Evolutionary conservation across 345 rosid species (phyloP).

Genomic region (Reutealis trisperma): DNA sequence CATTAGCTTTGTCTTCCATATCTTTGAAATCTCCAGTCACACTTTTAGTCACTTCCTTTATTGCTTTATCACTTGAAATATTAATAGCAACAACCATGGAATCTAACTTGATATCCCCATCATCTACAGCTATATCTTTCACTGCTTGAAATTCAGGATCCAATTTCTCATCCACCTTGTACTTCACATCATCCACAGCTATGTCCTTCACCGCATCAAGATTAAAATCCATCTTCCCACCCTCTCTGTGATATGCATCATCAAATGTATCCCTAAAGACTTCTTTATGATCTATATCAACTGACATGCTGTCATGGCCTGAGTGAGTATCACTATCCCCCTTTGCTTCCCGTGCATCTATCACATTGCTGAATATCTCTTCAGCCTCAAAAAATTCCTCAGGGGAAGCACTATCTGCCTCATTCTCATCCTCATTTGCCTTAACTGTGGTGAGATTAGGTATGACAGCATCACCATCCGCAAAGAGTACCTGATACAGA

Average conservation of each 20-base stretch:
- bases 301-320: conserved; percentile 34
- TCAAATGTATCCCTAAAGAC: conserved; percentile 73
- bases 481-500: conserved; percentile 87
- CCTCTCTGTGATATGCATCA: conserved; percentile 57
- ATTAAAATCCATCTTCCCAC: conserved; percentile 44
- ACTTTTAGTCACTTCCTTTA: conserved; percentile 43
- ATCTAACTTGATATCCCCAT: conserved; percentile 51
- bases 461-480: conserved; percentile 62
- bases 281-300: conserved; percentile 52
- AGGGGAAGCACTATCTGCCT: conserved; percentile 68
- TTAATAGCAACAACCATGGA: conserved; percentile 31
- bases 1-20: conserved; percentile 42
- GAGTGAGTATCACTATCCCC: conserved; percentile 40
- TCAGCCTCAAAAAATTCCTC: conserved; percentile 98
- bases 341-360: conserved; percentile 64
- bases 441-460: conserved; percentile 52
- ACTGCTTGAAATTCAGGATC: conserved; percentile 56
- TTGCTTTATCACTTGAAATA: conserved; percentile 36
- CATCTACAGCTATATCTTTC: conserved; percentile 87
- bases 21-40: conserved; percentile 41
- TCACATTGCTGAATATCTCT: conserved; percentile 79
- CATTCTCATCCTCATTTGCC: conserved; percentile 63
- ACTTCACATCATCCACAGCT: conserved; percentile 88
- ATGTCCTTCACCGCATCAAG: conserved; percentile 84
- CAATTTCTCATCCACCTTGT: conserved; percentile 50